Conservation (phyloP, 192 early-diverging fungal species). For the Entomortierella chlamydospora region DNA sequence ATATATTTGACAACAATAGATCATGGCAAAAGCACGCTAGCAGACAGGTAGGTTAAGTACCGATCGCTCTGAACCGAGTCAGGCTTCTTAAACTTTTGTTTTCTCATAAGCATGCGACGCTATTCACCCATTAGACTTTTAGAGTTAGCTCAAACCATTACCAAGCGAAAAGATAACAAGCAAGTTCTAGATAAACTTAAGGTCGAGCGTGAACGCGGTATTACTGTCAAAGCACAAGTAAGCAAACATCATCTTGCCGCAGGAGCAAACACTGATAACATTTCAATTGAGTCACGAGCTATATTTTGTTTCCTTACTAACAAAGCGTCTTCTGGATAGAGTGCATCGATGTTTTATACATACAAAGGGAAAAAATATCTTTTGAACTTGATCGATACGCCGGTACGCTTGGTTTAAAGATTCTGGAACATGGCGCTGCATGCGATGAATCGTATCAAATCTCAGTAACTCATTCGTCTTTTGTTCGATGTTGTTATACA, state of each 20-base stretch:
- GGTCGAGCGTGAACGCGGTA: slow-evolving; percentile 95
- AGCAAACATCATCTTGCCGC: not conserved
- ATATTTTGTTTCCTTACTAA: not conserved
- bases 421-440: too few species aligned
- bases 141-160: slow-evolving; percentile 91
- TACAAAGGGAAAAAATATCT: slow-evolving; percentile 85
- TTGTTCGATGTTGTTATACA: slow-evolving; percentile 22
- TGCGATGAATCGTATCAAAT: too few species aligned
- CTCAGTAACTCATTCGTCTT: too few species aligned
- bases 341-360: slow-evolving; percentile 93
- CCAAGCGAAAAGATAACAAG: slow-evolving; percentile 75
- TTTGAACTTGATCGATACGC: slow-evolving; percentile 96
- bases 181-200: slow-evolving; percentile 97
- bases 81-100: not conserved
- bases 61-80: not conserved
- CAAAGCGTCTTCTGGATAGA: slow-evolving; percentile 53
- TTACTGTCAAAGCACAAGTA: slow-evolving; percentile 97
- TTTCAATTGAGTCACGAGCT: not conserved
- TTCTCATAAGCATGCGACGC: not conserved
- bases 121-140: slow-evolving; percentile 66
- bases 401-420: slow-evolving; percentile 59
- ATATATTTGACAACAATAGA: slow-evolving; percentile 52
- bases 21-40: slow-evolving; percentile 92
- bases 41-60: slow-evolving; percentile 69
- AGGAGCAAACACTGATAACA: too few species aligned